Evolutionary conservation across 2,329 filamentous ascomycete genomes (phyloP).

Genomic region (Aspergillus sp.): DNA sequence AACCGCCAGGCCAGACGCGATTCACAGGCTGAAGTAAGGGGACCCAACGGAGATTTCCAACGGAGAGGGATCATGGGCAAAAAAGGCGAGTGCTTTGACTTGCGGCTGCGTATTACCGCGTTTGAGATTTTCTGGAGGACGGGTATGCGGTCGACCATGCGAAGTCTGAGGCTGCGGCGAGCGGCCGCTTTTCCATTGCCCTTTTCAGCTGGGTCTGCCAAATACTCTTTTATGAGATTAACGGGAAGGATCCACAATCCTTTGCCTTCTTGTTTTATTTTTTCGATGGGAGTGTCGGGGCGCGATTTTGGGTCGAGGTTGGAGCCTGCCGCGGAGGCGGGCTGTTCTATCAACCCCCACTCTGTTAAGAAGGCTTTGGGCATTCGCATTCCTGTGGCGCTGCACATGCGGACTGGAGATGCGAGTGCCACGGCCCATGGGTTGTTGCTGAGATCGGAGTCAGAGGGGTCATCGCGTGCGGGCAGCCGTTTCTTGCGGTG

Average conservation of each 20-base stretch:
- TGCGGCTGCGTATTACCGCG: slow-evolving; percentile 8
- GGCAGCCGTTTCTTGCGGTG: slow-evolving; percentile 30
- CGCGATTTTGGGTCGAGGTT: not conserved
- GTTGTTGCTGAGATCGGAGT: slow-evolving; percentile 34
- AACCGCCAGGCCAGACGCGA: slow-evolving; percentile 45
- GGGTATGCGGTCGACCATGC: slow-evolving; percentile 29
- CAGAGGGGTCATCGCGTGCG: slow-evolving; percentile 24
- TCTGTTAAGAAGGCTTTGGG: slow-evolving; percentile 35
- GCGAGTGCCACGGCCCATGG: slow-evolving; percentile 43
- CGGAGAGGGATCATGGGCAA: slow-evolving; percentile 32
- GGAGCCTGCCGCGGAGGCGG: slow-evolving; percentile 7
- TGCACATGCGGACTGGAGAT: slow-evolving; percentile 37
- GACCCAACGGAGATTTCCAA: slow-evolving; percentile 35
- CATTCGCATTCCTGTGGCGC: slow-evolving; percentile 31
- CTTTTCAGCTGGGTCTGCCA: slow-evolving; percentile 12
- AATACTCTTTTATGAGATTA: slow-evolving; percentile 30
- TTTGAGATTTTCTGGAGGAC: slow-evolving; percentile 22
- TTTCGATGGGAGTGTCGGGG: not conserved
- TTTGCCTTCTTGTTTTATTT: slow-evolving; percentile 9
- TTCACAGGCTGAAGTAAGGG: slow-evolving; percentile 25
- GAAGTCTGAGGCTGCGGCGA: slow-evolving; percentile 22
- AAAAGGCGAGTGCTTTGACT: slow-evolving; percentile 15
- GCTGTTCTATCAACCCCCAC: slow-evolving; percentile 36
- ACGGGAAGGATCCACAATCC: slow-evolving; percentile 35
- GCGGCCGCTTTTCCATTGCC: not conserved